phyloP scores from a whole-genome alignment of 768 basidiomycete species.

The Boletales sp. region DNA sequence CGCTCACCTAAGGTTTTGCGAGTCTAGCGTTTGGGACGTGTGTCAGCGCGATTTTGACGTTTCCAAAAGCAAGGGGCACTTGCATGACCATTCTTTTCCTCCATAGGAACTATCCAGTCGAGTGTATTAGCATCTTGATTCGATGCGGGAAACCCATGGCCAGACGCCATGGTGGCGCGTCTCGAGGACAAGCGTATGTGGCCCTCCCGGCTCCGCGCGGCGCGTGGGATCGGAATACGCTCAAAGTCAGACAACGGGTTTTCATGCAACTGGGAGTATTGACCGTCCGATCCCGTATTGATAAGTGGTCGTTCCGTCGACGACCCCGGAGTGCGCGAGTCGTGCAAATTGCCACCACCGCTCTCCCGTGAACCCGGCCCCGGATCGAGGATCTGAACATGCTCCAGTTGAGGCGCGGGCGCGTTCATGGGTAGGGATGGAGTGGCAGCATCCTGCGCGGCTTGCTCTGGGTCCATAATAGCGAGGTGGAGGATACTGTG shows the following conservation, averaged over 20 bases:
- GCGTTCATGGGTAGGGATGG: not conserved
- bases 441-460: not conserved
- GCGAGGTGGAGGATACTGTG: not conserved
- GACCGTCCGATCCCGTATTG: conserved; percentile 4
- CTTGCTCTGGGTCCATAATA: conserved; percentile 15
- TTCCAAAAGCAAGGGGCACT: conserved; percentile 1
- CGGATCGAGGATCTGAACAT: not conserved
- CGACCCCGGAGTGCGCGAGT: not conserved
- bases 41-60: not conserved
- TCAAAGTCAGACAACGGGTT: conserved; percentile 11
- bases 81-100: conserved; percentile 17
- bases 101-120: conserved; percentile 27
- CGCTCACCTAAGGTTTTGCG: conserved; percentile 48
- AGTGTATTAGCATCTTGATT: conserved; percentile 5
- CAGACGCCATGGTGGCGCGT: not conserved
- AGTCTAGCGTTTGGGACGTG: conserved; percentile 4
- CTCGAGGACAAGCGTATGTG: conserved; percentile 11
- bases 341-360: not conserved
- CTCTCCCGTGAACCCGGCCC: not conserved
- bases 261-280: not conserved
- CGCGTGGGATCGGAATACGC: not conserved
- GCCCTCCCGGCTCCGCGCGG: conserved; percentile 15
- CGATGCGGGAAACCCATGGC: not conserved
- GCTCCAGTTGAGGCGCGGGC: conserved; percentile 1
- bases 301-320: conserved; percentile 11